Conservation (phyloP, 2,329 filamentous ascomycete genomes). For the Ustulina deusta region DNA sequence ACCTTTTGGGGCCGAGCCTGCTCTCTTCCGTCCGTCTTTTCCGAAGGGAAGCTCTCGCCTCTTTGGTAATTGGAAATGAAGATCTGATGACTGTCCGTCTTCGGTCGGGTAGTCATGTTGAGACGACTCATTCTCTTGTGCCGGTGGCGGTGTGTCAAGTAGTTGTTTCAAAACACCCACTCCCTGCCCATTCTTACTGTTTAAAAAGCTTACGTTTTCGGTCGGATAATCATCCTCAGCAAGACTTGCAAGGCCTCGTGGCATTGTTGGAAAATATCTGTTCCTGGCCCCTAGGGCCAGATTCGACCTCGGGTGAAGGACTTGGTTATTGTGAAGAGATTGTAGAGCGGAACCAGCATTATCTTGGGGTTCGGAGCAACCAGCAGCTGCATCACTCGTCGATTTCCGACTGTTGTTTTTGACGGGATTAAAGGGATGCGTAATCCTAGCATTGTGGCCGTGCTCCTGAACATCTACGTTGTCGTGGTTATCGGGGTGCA, state of each 20-base stretch:
- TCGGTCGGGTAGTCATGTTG: slow-evolving; percentile 13
- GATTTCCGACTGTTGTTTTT: not conserved
- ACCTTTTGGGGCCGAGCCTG: slow-evolving; percentile 17
- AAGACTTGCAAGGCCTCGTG: slow-evolving; percentile 42
- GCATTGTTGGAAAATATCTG: slow-evolving; percentile 21
- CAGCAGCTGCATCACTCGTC: not conserved
- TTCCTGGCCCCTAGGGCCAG: slow-evolving; percentile 11
- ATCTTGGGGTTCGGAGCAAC: not conserved
- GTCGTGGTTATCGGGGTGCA: not conserved
- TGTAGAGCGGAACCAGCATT: slow-evolving; percentile 6
- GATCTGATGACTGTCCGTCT: slow-evolving; percentile 30
- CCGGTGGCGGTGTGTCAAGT: slow-evolving; percentile 42
- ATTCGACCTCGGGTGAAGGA: slow-evolving; percentile 15
- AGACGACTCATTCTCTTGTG: slow-evolving; percentile 26
- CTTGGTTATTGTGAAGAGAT: slow-evolving; percentile 17
- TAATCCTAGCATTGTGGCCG: not conserved
- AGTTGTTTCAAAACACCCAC: slow-evolving; percentile 41
- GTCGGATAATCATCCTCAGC: slow-evolving; percentile 44
- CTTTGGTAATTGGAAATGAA: slow-evolving; percentile 51
- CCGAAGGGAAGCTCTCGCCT: slow-evolving; percentile 58
- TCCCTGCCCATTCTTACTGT: slow-evolving; percentile 15
- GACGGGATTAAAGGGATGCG: not conserved
- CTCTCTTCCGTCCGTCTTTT: slow-evolving; percentile 42
- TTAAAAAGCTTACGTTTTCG: slow-evolving; percentile 9
- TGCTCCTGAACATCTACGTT: not conserved